A percentile compares a stretch with the other conserved stretches of the same genome.
Conservation (phyloP, 2,329 filamentous ascomycete genomes). For the Penicillium corylophilum region DNA sequence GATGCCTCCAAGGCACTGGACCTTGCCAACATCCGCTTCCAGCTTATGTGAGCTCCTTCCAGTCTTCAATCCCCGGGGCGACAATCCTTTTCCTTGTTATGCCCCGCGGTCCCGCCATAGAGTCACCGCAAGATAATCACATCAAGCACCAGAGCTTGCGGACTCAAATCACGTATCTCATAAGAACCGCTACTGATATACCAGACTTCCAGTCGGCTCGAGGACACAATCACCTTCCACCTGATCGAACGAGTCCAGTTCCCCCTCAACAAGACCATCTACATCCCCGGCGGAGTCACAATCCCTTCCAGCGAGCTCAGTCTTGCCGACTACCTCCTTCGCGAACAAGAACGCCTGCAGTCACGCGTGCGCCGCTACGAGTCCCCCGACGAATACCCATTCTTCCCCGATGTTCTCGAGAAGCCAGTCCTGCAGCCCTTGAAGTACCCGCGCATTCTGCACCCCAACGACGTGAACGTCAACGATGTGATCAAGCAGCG, state of each 20-base stretch:
- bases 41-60: constrained; percentile 71
- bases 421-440: constrained; percentile 82
- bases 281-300: constrained; percentile 72
- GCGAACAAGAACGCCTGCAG: constrained; percentile 85
- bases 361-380: constrained; percentile 93
- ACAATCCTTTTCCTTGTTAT: neutral
- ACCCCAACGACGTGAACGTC: constrained; percentile 85
- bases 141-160: neutral
- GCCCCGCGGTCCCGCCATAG: constrained; percentile 14
- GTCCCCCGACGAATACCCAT: constrained; percentile 94
- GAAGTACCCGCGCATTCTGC: constrained; percentile 82
- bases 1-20: constrained; percentile 84
- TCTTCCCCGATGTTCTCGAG: constrained; percentile 81
- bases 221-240: constrained; percentile 97
- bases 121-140: neutral
- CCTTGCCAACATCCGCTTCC: constrained; percentile 86
- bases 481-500: constrained; percentile 82
- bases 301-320: constrained; percentile 72
- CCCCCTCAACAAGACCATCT: constrained; percentile 85
- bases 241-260: constrained; percentile 98
- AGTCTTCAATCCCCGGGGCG: neutral
- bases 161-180: neutral
- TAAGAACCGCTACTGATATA: constrained; percentile 7
- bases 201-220: constrained; percentile 67
- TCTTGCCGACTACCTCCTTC: constrained; percentile 92